Evolutionary conservation across 768 basidiomycete genomes (phyloP).

Genomic region (Leccinum subtestaceum): DNA sequence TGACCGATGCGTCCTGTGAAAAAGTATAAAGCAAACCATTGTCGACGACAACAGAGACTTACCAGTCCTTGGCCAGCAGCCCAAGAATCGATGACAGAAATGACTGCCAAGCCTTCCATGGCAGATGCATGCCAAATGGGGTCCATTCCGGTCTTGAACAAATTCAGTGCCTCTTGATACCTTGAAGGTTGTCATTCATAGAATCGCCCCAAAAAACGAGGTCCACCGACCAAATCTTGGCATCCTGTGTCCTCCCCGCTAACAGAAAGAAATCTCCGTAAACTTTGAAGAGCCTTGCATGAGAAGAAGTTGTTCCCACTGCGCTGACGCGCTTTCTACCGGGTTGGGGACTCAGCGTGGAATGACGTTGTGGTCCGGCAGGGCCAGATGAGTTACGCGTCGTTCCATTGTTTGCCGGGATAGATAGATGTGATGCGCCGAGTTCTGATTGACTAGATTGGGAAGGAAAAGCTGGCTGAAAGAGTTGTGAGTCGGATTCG

Average conservation of each 20-base stretch:
- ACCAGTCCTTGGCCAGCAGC: slow-evolving; percentile 69
- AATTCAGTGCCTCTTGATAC: slow-evolving; percentile 80
- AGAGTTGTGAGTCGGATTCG: slow-evolving; percentile 42
- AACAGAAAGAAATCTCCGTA: slow-evolving; percentile 87
- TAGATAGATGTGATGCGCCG: slow-evolving; percentile 18
- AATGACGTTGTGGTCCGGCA: slow-evolving; percentile 44
- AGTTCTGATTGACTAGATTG: slow-evolving; percentile 60
- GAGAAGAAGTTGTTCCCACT: slow-evolving; percentile 69
- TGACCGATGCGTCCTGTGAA: slow-evolving; percentile 53
- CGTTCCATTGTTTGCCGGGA: slow-evolving; percentile 31
- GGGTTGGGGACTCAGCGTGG: slow-evolving; percentile 43
- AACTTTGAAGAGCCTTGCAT: slow-evolving; percentile 84
- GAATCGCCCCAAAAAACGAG: slow-evolving; percentile 3
- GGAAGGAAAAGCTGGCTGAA: slow-evolving; percentile 45
- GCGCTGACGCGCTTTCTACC: slow-evolving; percentile 60
- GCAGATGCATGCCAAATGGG: slow-evolving; percentile 86
- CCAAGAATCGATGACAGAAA: slow-evolving; percentile 83
- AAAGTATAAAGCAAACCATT: slow-evolving; percentile 1
- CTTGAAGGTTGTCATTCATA: slow-evolving; percentile 39
- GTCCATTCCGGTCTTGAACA: slow-evolving; percentile 77
- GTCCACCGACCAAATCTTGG: slow-evolving; percentile 66
- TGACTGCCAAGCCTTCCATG: slow-evolving; percentile 80
- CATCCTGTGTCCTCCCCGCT: slow-evolving; percentile 82
- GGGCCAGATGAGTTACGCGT: slow-evolving; percentile 55
- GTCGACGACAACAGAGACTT: slow-evolving; percentile 29